A percentile compares a stretch with the other conserved stretches of the same genome.
phyloP scores from a whole-genome alignment of 768 basidiomycete genomes.

The Imleria badia region DNA sequence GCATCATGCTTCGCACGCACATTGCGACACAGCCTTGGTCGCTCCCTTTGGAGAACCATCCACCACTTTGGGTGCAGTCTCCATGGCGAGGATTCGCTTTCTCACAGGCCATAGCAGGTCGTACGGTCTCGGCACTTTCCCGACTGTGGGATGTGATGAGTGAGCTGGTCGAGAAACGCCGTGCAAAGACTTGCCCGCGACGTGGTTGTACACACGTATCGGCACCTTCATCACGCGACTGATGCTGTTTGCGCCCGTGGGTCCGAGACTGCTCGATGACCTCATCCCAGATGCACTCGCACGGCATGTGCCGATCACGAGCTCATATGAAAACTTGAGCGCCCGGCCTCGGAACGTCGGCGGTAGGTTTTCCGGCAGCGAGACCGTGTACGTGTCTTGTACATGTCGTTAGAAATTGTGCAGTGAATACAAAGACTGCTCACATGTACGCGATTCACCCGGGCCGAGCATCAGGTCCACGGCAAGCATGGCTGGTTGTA shows the following conservation, averaged over 20 bases:
- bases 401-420: not conserved
- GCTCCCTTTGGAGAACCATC: conserved; percentile 20
- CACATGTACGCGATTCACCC: conserved; percentile 85
- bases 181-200: conserved; percentile 51
- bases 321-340: conserved; percentile 84
- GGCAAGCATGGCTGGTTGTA: conserved; percentile 83
- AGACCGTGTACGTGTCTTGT: conserved; percentile 76
- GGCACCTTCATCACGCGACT: conserved; percentile 90
- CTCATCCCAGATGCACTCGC: conserved; percentile 39
- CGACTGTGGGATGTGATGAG: conserved; percentile 37
- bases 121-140: conserved; percentile 61
- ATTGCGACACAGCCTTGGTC: not conserved
- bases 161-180: conserved; percentile 2
- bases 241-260: conserved; percentile 46
- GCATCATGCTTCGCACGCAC: conserved; percentile 16
- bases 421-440: not conserved
- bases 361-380: conserved; percentile 77
- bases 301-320: conserved; percentile 85
- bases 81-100: conserved; percentile 35
- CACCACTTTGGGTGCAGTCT: conserved; percentile 26
- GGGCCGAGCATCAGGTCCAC: conserved; percentile 81
- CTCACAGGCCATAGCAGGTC: conserved; percentile 82
- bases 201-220: conserved; percentile 86
- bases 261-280: conserved; percentile 32
- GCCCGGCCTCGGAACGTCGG: conserved; percentile 88